Percentiles rank a stretch among this genome's conserved stretches.
Conservation (phyloP, 805 yeast genomes). For the Lachancea fermentati region DNA sequence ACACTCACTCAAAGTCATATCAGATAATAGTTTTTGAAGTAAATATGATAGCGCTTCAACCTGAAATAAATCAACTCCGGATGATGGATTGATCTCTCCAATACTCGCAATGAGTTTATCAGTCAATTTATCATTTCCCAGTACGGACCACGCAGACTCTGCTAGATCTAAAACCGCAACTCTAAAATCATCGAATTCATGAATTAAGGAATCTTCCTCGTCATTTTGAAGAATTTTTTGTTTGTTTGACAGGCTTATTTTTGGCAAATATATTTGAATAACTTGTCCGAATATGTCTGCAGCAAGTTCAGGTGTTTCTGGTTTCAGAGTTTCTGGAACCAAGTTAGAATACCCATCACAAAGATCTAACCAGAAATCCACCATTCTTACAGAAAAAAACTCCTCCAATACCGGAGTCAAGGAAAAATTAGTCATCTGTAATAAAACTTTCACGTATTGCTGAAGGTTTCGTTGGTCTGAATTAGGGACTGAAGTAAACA, state of each 20-base stretch:
- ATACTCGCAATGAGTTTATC: slow-evolving; percentile 26
- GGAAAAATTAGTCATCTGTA: slow-evolving; percentile 51
- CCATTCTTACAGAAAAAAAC: slow-evolving; percentile 45
- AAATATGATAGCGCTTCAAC: slow-evolving; percentile 31
- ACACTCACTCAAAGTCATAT: slow-evolving; percentile 26
- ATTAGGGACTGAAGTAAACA: slow-evolving; percentile 21
- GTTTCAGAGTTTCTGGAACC: slow-evolving; percentile 29
- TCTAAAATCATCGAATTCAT: slow-evolving; percentile 64
- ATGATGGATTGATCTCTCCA: slow-evolving; percentile 14
- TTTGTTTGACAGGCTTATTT: slow-evolving; percentile 44
- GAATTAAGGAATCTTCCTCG: slow-evolving; percentile 19
- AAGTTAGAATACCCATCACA: slow-evolving; percentile 46
- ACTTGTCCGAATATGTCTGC: slow-evolving; percentile 43
- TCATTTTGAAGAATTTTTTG: slow-evolving; percentile 33
- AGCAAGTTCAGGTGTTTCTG: slow-evolving; percentile 31
- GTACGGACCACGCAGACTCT: slow-evolving; percentile 61
- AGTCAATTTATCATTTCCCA: slow-evolving; percentile 41
- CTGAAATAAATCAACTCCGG: slow-evolving; percentile 21
- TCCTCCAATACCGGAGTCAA: slow-evolving; percentile 58
- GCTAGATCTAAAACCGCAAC: slow-evolving; percentile 72
- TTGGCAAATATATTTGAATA: slow-evolving; percentile 61
- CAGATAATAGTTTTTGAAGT: slow-evolving; percentile 22
- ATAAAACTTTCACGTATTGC: slow-evolving; percentile 42
- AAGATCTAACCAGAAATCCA: slow-evolving; percentile 65
- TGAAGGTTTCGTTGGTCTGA: slow-evolving; percentile 15